Conservation (phyloP, 352 stramenopile genomes). For the Globisporangium mamillatum region DNA sequence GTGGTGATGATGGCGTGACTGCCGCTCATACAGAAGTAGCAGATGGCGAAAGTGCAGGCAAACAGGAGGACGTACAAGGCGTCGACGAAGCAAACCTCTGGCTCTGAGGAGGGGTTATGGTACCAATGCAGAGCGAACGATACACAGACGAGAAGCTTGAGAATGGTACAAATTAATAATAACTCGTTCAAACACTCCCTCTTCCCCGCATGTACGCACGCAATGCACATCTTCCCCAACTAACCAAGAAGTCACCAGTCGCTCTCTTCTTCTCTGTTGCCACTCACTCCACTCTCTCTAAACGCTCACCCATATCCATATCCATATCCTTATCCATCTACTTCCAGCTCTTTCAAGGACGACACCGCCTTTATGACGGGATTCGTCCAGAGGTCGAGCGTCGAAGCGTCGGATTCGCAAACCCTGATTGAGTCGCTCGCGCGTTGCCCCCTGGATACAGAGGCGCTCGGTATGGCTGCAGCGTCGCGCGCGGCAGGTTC, state of each 20-base stretch:
- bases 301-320: not conserved
- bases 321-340: not conserved
- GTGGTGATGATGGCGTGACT: not conserved
- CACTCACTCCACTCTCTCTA: not conserved
- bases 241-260: not conserved
- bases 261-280: not conserved
- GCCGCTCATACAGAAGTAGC: not conserved
- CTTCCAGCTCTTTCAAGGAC: not conserved
- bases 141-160: not conserved
- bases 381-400: conserved; percentile 37
- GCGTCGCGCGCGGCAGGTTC: conserved; percentile 19
- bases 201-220: not conserved
- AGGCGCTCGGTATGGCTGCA: conserved; percentile 5
- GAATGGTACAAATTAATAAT: conserved; percentile 9
- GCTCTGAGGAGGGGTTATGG: not conserved
- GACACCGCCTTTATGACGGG: conserved; percentile 3
- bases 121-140: not conserved
- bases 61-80: not conserved
- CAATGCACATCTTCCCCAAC: not conserved
- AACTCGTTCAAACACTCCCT: not conserved
- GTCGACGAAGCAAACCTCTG: not conserved
- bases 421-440: not conserved
- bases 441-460: not conserved
- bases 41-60: not conserved
- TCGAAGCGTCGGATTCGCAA: conserved; percentile 15